These are phyloP conservation scores for Globisporangium iwayamae DNA, from an alignment of 352 stramenopile genomes.

Conservation along the genomic window DNA sequence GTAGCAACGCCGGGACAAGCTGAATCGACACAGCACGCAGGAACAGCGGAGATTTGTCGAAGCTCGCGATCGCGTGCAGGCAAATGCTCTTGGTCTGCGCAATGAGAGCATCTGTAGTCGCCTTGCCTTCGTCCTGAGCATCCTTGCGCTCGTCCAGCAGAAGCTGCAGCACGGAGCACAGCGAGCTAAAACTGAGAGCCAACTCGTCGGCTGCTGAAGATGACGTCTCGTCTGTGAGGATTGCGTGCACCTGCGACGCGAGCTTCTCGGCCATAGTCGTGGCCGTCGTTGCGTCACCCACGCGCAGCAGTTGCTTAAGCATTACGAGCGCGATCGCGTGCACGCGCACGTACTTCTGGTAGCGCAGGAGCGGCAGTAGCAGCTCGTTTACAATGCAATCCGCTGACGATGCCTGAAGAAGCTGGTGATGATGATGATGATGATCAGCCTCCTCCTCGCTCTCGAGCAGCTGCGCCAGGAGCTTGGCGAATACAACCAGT, in stretches of 20 bases:
- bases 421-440: background rate
- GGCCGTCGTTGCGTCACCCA: background rate
- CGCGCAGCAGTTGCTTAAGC: constrained; percentile 24
- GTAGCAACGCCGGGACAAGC: constrained; percentile 44
- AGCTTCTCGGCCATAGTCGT: constrained; percentile 7
- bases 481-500: constrained; percentile 25
- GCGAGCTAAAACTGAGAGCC: constrained; percentile 32
- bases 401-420: background rate
- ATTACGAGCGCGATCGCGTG: constrained; percentile 28
- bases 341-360: constrained; percentile 20
- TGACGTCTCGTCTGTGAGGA: constrained; percentile 10
- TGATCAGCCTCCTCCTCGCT: background rate
- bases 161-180: constrained; percentile 49
- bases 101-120: constrained; percentile 4
- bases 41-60: constrained; percentile 37
- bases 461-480: constrained; percentile 30
- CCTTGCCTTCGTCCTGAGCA: background rate
- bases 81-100: constrained; percentile 31
- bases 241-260: background rate
- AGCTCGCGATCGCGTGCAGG: constrained; percentile 31
- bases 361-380: constrained; percentile 30
- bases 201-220: constrained; percentile 3
- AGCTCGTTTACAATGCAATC: constrained; percentile 18
- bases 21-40: constrained; percentile 41
- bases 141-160: constrained; percentile 17